A percentile compares a stretch with the other conserved stretches of the same genome.
These are phyloP conservation scores for Candida krabiensis DNA, from an alignment of 805 yeast genomes.

Conservation along the genomic window DNA sequence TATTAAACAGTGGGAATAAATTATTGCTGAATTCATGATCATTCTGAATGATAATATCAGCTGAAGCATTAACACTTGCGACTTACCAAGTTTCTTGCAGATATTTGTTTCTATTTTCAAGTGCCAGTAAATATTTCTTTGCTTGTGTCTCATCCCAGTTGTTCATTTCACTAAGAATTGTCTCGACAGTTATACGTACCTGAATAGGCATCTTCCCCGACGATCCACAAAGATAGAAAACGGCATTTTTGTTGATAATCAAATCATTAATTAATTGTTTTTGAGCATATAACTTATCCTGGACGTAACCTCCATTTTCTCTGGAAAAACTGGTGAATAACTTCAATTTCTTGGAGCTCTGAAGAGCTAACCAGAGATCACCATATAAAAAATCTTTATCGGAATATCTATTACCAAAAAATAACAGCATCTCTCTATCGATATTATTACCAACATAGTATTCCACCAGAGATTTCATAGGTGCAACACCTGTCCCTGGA, in stretches of 20 bases:
- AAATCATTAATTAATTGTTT: constrained; percentile 50
- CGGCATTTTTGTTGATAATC: constrained; percentile 54
- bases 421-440: constrained; percentile 47
- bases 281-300: constrained; percentile 61
- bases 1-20: no score
- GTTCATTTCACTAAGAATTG: constrained; percentile 50
- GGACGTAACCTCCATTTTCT: constrained; percentile 67
- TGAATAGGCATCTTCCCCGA: constrained; percentile 89
- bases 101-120: constrained; percentile 69
- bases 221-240: constrained; percentile 85
- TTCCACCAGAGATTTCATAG: constrained; percentile 72
- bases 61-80: no score
- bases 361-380: constrained; percentile 47
- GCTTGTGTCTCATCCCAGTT: constrained; percentile 46
- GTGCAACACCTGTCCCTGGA: constrained; percentile 98
- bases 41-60: no score
- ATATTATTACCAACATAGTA: constrained; percentile 22
- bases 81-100: constrained; percentile 88
- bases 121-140: constrained; percentile 45
- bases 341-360: constrained; percentile 35
- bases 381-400: constrained; percentile 70
- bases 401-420: constrained; percentile 71
- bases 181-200: constrained; percentile 76
- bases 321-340: constrained; percentile 51
- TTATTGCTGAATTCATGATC: no score